These are phyloP conservation scores for Fraxinus excelsior DNA, from an alignment of 257 asterid species.

Conservation along the genomic window DNA sequence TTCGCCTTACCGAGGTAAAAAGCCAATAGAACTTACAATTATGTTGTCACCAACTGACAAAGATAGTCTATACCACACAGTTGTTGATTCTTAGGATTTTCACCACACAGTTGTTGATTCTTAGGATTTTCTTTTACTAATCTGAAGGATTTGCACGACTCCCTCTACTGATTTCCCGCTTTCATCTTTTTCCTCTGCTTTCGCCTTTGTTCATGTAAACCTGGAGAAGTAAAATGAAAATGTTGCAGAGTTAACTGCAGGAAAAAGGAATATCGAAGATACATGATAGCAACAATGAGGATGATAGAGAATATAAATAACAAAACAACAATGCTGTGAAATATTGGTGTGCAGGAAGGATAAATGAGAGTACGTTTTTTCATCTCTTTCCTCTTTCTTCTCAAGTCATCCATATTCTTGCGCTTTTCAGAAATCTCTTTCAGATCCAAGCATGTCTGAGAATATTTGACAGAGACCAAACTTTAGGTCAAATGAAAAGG, in stretches of 20 bases:
- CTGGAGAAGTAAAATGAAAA: conserved; percentile 21
- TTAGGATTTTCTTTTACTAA: background rate
- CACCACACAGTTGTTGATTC: background rate
- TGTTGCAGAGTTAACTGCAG: background rate
- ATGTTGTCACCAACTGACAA: background rate
- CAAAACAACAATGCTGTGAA: background rate
- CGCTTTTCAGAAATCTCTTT: conserved; percentile 42
- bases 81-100: background rate
- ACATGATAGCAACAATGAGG: background rate
- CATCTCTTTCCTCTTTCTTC: conserved; percentile 47
- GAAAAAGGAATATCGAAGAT: background rate
- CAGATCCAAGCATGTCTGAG: conserved; percentile 34
- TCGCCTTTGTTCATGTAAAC: conserved; percentile 44
- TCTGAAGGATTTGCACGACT: background rate
- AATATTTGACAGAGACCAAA: background rate
- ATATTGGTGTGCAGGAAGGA: background rate
- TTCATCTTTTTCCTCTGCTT: conserved; percentile 42
- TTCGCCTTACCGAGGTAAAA: background rate
- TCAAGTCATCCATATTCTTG: conserved; percentile 35
- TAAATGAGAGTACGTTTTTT: conserved; percentile 40
- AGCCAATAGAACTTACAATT: background rate
- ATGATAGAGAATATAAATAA: background rate
- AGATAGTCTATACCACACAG: background rate
- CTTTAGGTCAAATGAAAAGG: background rate
- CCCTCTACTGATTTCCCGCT: conserved; percentile 26